Base-by-base conservation (phyloP, 768 basidiomycete species). In the Termitomyces sp. region DNA sequence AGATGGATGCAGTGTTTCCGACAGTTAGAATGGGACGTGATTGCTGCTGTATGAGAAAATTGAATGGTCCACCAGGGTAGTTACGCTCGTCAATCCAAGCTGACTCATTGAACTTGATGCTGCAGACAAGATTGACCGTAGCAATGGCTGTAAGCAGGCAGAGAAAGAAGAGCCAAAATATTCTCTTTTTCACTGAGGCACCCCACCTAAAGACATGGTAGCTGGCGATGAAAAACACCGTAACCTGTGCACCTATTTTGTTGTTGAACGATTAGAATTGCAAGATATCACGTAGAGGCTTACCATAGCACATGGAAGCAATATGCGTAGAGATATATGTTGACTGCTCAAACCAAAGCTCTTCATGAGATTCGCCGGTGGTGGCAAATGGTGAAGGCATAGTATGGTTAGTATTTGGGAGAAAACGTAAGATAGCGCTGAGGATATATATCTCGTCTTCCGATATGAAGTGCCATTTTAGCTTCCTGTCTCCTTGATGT, bases 61-160 rank as follows among this genome's bases (percentile, higher is more conserved):
- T 68, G 6, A 64, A 64, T 15, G 65, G 66, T 0, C 75, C 75
- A 0, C 73, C 74, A 2, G 71, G 70, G 40, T 61, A 70, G 19
- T 58, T 45, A 3, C 58, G 50, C 19, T 72, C 48, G 6, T 58
- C 58, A 14, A 77, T 56, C 75, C 76, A 77, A 63, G 63, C 61
- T 54, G 46, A 44, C 37, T 63, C 47, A 52, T 60, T 63, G 51
- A 62, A 64, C 17, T 49, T 54, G 51, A 64, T 61, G 24, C 53
- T 61, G 53, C 60, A 61, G 9, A 58, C 55, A 19, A 66, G 28
- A 28, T 60, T 62, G 41, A 64, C 58, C 11, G 63, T 63, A 6
- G 60, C 57, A 17, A 48, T 44, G 11, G 26, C 47, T 2, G 42
- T 41, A 12, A 59, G 54, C 15, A 45, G 21, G 2, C 38, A 17